Percentiles rank a stretch among this genome's conserved stretches.
phyloP scores from a whole-genome alignment of 108 stramenopile species.

The Halocafeteria seosinensis region DNA sequence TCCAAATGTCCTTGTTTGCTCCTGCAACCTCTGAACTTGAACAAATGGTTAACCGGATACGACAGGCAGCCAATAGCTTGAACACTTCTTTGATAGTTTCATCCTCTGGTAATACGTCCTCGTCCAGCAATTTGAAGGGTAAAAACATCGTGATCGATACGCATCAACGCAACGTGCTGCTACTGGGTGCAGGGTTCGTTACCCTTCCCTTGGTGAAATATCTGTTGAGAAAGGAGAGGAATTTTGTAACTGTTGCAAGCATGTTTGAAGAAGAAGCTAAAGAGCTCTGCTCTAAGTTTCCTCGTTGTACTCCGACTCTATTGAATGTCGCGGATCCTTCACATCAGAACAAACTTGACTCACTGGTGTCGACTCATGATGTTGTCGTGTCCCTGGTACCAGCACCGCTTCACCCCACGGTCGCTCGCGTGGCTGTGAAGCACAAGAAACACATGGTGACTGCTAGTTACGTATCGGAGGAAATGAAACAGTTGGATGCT shows the following conservation, averaged over 20 bases:
- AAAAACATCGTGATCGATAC: background rate
- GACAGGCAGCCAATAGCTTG: background rate
- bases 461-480: conserved; percentile 55
- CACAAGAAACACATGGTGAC: conserved; percentile 46
- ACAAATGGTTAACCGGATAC: background rate
- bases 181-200: conserved; percentile 56
- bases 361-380: conserved; percentile 23
- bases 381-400: conserved; percentile 62
- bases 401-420: conserved; percentile 50
- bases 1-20: background rate
- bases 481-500: conserved; percentile 35
- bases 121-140: background rate
- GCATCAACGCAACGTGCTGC: conserved; percentile 35
- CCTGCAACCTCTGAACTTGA: background rate
- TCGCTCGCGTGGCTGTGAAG: conserved; percentile 45
- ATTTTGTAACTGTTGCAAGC: conserved; percentile 41
- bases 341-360: background rate
- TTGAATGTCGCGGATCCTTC: background rate
- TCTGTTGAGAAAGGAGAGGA: conserved; percentile 31
- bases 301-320: background rate
- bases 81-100: background rate
- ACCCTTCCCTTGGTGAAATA: conserved; percentile 46
- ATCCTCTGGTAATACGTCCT: background rate
- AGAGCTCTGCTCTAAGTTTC: conserved; percentile 19
- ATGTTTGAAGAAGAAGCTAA: conserved; percentile 41